These are phyloP conservation scores for Phytophthora litchii DNA, from an alignment of 352 stramenopile species.

Conservation along the genomic window DNA sequence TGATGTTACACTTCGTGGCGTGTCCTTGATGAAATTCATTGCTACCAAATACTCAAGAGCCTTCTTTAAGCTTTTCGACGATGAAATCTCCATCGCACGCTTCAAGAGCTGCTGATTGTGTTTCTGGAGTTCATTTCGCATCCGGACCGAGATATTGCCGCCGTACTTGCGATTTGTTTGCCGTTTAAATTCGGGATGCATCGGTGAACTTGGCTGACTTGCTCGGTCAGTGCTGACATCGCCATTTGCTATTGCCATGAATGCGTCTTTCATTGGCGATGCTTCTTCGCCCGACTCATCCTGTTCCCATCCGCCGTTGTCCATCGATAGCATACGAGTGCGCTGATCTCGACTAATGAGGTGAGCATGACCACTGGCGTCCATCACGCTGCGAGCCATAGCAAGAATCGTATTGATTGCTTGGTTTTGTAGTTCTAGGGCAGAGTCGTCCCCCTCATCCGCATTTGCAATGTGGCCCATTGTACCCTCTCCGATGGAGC, in stretches of 20 bases:
- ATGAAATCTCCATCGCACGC: constrained; percentile 80
- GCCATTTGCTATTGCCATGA: constrained; percentile 1
- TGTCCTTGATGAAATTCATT: constrained; percentile 89
- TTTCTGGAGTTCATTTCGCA: constrained; percentile 86
- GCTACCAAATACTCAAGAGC: constrained; percentile 85
- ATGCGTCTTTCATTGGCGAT: constrained; percentile 29
- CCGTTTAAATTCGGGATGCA: constrained; percentile 13
- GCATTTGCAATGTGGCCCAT: constrained; percentile 25
- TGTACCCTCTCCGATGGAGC: constrained; percentile 74
- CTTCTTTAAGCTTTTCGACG: constrained; percentile 88
- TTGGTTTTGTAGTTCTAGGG: constrained; percentile 57
- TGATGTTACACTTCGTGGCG: constrained; percentile 89
- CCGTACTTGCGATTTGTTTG: constrained; percentile 41
- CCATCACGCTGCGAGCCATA: constrained; percentile 85
- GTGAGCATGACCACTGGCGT: constrained; percentile 84
- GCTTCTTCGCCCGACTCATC: constrained; percentile 53
- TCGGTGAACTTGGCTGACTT: constrained; percentile 27
- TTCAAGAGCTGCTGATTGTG: constrained; percentile 82
- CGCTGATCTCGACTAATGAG: constrained; percentile 84
- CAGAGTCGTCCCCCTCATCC: constrained; percentile 47
- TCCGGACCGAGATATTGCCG: constrained; percentile 67
- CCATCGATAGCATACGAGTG: constrained; percentile 83
- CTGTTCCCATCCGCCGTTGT: constrained; percentile 84
- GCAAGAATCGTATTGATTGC: constrained; percentile 78
- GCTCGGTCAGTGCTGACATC: constrained; percentile 3